Base-by-base conservation (phyloP, 75 land plant genomes). In the Selaginella tamariscina region DNA sequence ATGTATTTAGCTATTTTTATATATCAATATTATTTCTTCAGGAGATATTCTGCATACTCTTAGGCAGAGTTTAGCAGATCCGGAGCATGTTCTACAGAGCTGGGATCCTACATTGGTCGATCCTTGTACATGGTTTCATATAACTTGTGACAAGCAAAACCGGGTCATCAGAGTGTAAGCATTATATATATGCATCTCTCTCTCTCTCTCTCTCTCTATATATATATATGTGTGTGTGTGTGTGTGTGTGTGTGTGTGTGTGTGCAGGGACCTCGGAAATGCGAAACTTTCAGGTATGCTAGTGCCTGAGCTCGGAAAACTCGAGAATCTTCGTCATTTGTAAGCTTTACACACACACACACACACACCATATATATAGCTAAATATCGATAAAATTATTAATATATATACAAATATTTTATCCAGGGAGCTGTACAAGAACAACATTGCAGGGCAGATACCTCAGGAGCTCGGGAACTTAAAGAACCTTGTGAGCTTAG, bases 71-170 rank as follows among this genome's bases (percentile, higher is more conserved):
- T 59, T 59, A 21, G 26, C 23, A 2, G 62, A 59, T 59, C 62
- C 62, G 8, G 62, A 59, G 23, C 8, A 59, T 27, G 62, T 59
- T 8, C 26, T 59, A 2, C 62, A 59, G 26, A 59, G 62, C 26
- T 59, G 62, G 62, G 62, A 59, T 27, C 62, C 62, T 9, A 59
- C 62, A 9, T 23, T 59, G 23, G 62, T 59, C 9, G 62, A 59
- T 59, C 62, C 62, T 2, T 59, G 62, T 27, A 59, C 62, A 9
- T 59, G 62, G 62, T 59, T 59, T 59, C 62, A 59, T 27, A 59
- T 59, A 2, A 59, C 62, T 59, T 59, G 62, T 27, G 62, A 59
- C 26, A 59, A 59, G 8, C 62, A 59, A 8, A 59, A 59, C 21
- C 62, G 26, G 8, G 62, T 59, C 18, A 59, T 27, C 8, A 59